A percentile compares a stretch with the other conserved stretches of the same genome.
These are phyloP conservation scores for Anisodus acutangulus DNA, from an alignment of 257 asterid genomes.

Conservation along the genomic window DNA sequence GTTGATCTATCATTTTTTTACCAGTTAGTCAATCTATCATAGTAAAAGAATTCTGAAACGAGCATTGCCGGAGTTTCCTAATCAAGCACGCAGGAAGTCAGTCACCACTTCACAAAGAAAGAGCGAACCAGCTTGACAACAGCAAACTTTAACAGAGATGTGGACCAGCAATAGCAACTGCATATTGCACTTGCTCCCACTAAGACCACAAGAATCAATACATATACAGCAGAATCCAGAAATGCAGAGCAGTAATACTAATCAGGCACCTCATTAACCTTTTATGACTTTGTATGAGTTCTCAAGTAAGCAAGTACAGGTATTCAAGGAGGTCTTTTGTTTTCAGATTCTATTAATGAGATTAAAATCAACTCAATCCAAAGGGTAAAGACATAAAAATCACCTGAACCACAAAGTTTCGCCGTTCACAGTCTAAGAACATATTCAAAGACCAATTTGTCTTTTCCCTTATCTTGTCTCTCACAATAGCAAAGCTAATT, in stretches of 20 bases:
- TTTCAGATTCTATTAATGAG: background rate
- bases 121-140: background rate
- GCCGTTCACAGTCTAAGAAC: conserved; percentile 94
- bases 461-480: conserved; percentile 76
- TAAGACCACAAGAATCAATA: background rate
- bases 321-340: background rate
- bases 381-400: conserved; percentile 18
- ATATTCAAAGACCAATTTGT: conserved; percentile 80
- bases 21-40: background rate
- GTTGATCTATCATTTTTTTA: background rate
- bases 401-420: conserved; percentile 94
- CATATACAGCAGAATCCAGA: background rate
- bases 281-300: background rate
- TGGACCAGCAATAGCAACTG: conserved; percentile 8
- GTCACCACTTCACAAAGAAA: background rate
- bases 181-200: background rate
- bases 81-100: background rate
- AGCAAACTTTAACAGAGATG: background rate
- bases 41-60: background rate
- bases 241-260: background rate
- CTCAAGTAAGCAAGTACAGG: background rate
- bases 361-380: background rate
- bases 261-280: background rate
- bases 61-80: background rate
- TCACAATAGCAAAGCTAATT: conserved; percentile 85